These are phyloP conservation scores for Colletotrichum paranaense DNA, from an alignment of 2,329 filamentous ascomycete genomes.

Conservation along the genomic window DNA sequence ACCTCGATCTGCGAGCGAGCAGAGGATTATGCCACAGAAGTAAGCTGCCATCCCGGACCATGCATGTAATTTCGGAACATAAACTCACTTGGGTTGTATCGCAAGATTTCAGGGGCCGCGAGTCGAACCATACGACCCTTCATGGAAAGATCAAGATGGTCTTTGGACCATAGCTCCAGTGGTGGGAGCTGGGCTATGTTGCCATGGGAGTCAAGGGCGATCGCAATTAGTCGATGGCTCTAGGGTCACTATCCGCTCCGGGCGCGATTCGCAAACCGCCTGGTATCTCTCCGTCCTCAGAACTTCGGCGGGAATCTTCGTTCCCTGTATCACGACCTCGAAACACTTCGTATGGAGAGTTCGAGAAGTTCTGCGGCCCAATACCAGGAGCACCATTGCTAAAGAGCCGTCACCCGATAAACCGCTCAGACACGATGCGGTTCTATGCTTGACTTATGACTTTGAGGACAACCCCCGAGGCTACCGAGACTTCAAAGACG, in stretches of 20 bases:
- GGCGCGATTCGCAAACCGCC: not conserved
- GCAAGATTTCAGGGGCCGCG: slow-evolving; percentile 2
- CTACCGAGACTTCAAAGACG: slow-evolving; percentile 1
- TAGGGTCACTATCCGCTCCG: not conserved
- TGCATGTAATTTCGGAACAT: not conserved
- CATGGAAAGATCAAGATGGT: not conserved
- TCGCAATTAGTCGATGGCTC: slow-evolving; percentile 8
- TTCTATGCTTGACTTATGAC: slow-evolving; percentile 14
- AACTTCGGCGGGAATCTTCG: slow-evolving; percentile 12
- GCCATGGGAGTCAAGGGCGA: not conserved
- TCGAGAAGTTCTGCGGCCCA: not conserved
- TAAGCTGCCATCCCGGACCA: not conserved
- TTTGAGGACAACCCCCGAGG: slow-evolving; percentile 5
- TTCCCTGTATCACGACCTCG: slow-evolving; percentile 19
- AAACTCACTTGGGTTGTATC: accelerated
- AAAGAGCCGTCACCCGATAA: not conserved
- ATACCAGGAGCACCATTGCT: not conserved
- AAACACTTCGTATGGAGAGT: slow-evolving; percentile 7
- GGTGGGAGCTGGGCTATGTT: not conserved
- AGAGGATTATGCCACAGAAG: not conserved
- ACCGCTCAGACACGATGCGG: not conserved
- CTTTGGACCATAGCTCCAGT: slow-evolving; percentile 17
- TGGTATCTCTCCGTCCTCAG: slow-evolving; percentile 13
- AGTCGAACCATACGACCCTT: not conserved
- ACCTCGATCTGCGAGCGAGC: not conserved